These are phyloP conservation scores for Diaporthe sp. DNA, from an alignment of 2,329 filamentous ascomycete species.

Conservation along the genomic window DNA sequence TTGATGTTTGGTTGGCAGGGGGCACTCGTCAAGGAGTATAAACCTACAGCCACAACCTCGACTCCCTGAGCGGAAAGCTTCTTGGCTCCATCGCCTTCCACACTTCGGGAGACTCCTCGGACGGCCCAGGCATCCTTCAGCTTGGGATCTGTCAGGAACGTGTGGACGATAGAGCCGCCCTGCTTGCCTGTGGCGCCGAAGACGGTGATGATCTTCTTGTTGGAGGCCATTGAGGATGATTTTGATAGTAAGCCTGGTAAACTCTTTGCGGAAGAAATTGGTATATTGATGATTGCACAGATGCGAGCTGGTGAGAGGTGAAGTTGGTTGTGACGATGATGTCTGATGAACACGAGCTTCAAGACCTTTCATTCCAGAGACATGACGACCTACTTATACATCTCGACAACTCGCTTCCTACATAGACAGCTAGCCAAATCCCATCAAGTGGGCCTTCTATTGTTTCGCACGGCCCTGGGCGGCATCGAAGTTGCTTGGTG, in stretches of 20 bases:
- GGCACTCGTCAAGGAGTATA: background rate
- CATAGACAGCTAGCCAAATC: background rate
- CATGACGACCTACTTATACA: conserved; percentile 17
- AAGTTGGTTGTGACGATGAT: background rate
- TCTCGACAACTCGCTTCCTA: background rate
- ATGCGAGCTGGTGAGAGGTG: background rate
- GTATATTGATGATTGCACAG: background rate
- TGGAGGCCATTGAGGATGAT: conserved; percentile 27
- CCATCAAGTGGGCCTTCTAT: background rate
- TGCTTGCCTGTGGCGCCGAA: conserved; percentile 71
- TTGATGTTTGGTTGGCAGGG: background rate
- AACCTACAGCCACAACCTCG: conserved; percentile 58
- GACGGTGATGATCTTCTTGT: conserved; percentile 60
- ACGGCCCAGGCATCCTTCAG: conserved; percentile 60
- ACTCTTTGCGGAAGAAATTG: background rate
- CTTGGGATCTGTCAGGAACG: conserved; percentile 49
- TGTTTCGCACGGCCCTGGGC: background rate
- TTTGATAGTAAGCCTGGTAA: background rate
- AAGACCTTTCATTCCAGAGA: background rate
- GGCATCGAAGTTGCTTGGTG: background rate
- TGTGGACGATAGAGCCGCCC: conserved; percentile 64
- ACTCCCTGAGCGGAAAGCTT: conserved; percentile 56
- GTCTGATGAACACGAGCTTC: conserved; percentile 18
- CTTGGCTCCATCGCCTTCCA: conserved; percentile 54
- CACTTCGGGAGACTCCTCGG: conserved; percentile 65